These are phyloP conservation scores for Clavispora santaluciae DNA, from an alignment of 805 yeast genomes.

Conservation along the genomic window DNA sequence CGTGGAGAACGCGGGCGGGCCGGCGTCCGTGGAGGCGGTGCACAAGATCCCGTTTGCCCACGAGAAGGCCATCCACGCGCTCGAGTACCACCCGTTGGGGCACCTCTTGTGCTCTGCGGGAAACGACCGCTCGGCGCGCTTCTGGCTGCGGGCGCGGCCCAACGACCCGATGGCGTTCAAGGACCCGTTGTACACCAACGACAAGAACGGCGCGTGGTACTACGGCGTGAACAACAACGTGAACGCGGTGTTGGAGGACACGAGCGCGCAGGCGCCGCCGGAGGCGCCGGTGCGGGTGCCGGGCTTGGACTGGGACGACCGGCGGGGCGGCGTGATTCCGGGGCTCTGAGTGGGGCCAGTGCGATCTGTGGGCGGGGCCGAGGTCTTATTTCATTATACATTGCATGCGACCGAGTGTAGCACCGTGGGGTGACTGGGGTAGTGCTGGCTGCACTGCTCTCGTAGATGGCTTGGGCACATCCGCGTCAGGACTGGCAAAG, in stretches of 20 bases:
- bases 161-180: conserved; percentile 78
- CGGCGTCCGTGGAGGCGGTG: conserved; percentile 30
- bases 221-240: conserved; percentile 42
- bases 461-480: too few species aligned
- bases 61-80: conserved; percentile 83
- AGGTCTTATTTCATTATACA: too few species aligned
- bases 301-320: conserved; percentile 11
- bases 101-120: conserved; percentile 90
- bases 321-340: conserved; percentile 8
- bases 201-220: conserved; percentile 55
- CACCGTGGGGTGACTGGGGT: too few species aligned
- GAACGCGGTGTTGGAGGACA: conserved; percentile 31
- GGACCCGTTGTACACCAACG: conserved; percentile 74
- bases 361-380: too few species aligned
- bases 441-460: too few species aligned
- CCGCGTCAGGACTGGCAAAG: too few species aligned
- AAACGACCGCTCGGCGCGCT: conserved; percentile 84
- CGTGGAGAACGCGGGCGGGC: conserved; percentile 13
- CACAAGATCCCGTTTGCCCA: conserved; percentile 88
- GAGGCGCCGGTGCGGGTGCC: conserved; percentile 8
- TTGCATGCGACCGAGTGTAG: too few species aligned
- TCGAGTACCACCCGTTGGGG: conserved; percentile 93
- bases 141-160: conserved; percentile 93
- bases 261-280: conserved; percentile 2
- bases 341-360: background rate